These are phyloP conservation scores for Cornus controversa DNA, from an alignment of 148 eudicot genomes.

Conservation along the genomic window DNA sequence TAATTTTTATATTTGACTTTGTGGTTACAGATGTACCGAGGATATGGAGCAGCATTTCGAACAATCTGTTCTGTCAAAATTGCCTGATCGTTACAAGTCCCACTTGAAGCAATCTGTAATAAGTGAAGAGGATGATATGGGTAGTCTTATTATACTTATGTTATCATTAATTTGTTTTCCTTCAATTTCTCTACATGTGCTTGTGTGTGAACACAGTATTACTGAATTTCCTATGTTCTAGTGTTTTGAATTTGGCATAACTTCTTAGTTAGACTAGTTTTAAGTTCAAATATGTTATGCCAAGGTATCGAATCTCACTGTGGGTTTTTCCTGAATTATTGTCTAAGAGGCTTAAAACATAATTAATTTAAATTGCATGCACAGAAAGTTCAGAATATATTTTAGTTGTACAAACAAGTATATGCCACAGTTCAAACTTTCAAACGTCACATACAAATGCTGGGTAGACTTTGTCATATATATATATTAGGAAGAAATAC, in stretches of 20 bases:
- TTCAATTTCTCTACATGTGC: background rate
- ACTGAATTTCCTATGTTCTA: background rate
- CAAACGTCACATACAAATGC: background rate
- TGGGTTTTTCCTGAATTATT: background rate
- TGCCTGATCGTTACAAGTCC: conserved; percentile 83
- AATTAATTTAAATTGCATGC: background rate
- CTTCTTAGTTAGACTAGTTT: background rate
- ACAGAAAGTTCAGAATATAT: background rate
- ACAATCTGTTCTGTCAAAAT: conserved; percentile 64
- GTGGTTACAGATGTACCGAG: conserved; percentile 51
- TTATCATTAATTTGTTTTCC: no score
- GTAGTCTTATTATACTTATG: conserved; percentile 31
- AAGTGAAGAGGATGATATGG: conserved; percentile 97
- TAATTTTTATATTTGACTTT: conserved; percentile 3
- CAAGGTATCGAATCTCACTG: background rate
- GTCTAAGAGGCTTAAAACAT: background rate
- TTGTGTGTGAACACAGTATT: background rate
- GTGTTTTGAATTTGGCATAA: background rate
- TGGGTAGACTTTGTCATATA: background rate
- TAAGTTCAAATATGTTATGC: background rate
- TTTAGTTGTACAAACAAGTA: background rate
- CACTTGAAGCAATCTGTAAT: conserved; percentile 81
- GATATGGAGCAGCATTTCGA: conserved; percentile 60
- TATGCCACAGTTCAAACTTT: background rate
- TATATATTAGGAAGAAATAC: background rate